phyloP scores from a whole-genome alignment of 2,329 filamentous ascomycete species.

The Cyanodermella asteris region DNA sequence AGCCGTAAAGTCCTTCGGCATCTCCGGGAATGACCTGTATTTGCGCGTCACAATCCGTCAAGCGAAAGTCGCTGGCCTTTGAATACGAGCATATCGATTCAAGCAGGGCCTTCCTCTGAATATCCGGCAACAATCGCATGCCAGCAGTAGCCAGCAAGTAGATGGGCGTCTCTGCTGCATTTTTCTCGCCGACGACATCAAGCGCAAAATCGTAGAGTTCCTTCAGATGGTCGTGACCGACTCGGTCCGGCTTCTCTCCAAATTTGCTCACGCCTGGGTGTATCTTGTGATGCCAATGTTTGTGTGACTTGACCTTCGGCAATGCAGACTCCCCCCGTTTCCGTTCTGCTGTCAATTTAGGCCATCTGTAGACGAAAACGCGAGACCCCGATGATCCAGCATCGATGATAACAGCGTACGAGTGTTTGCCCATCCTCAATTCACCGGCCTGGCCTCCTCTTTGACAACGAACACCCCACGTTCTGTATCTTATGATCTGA shows the following conservation, averaged over 20 bases:
- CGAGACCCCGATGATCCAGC: too few species aligned
- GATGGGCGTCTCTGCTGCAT: conserved; percentile 66
- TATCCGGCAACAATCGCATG: conserved; percentile 62
- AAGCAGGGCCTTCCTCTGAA: conserved; percentile 51
- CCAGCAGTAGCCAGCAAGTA: conserved; percentile 92
- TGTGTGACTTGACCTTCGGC: neutral
- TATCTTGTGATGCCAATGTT: too few species aligned
- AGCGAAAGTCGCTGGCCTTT: conserved; percentile 50
- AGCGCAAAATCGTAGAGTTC: conserved; percentile 63
- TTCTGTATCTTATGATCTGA: too few species aligned
- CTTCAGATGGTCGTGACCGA: conserved; percentile 66
- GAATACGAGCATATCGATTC: conserved; percentile 67
- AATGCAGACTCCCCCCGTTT: too few species aligned
- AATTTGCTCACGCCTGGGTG: conserved; percentile 68
- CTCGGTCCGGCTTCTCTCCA: conserved; percentile 48
- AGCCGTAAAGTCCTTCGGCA: conserved; percentile 88
- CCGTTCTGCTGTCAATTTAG: too few species aligned
- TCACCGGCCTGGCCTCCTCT: too few species aligned
- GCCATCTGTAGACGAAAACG: too few species aligned
- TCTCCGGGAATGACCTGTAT: conserved; percentile 90
- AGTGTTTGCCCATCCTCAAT: too few species aligned
- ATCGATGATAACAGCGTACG: too few species aligned
- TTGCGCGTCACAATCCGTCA: conserved; percentile 77
- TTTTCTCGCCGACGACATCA: conserved; percentile 50
- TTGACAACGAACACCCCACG: too few species aligned